Evolutionary conservation across 2,329 filamentous ascomycete genomes (phyloP).

Genomic region (Cladosporium sp.): DNA sequence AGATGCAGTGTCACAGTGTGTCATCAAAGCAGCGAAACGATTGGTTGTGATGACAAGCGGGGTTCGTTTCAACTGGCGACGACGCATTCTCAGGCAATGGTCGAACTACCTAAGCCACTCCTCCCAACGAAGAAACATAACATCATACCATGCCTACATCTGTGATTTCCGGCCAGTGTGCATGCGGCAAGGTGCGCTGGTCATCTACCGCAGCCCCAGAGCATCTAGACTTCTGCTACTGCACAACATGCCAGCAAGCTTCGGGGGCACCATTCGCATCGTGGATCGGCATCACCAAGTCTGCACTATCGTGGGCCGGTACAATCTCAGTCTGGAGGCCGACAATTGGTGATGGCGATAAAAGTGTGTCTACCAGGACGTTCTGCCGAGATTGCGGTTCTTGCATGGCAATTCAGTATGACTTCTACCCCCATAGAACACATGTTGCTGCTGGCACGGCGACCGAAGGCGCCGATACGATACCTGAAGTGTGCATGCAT

Average conservation of each 20-base stretch:
- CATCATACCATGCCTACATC: neutral
- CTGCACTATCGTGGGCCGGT: conserved; percentile 12
- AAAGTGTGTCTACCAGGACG: conserved; percentile 13
- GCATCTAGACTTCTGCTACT: conserved; percentile 22
- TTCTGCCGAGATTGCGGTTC: conserved; percentile 18
- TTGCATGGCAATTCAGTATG: conserved; percentile 19
- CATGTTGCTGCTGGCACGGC: conserved; percentile 18
- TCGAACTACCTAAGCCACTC: neutral
- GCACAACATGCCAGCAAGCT: conserved; percentile 20
- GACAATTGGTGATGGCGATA: conserved; percentile 3
- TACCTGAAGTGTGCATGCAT: conserved; percentile 15
- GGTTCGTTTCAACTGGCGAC: neutral
- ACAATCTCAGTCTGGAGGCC: conserved; percentile 11
- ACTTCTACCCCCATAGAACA: conserved; percentile 18
- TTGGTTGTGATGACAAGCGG: neutral
- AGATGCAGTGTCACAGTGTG: neutral
- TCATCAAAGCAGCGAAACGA: neutral
- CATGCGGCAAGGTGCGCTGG: conserved; percentile 16
- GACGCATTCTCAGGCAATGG: neutral
- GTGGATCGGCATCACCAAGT: conserved; percentile 17
- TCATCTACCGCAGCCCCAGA: conserved; percentile 11
- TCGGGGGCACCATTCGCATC: conserved; percentile 20
- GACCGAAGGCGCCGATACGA: neutral
- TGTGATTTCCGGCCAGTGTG: conserved; percentile 12
- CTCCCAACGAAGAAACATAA: neutral